A percentile compares a stretch with the other conserved stretches of the same genome.
These are phyloP conservation scores for Rhynchosporium graminicola DNA, from an alignment of 2,329 filamentous ascomycete species.

Conservation along the genomic window DNA sequence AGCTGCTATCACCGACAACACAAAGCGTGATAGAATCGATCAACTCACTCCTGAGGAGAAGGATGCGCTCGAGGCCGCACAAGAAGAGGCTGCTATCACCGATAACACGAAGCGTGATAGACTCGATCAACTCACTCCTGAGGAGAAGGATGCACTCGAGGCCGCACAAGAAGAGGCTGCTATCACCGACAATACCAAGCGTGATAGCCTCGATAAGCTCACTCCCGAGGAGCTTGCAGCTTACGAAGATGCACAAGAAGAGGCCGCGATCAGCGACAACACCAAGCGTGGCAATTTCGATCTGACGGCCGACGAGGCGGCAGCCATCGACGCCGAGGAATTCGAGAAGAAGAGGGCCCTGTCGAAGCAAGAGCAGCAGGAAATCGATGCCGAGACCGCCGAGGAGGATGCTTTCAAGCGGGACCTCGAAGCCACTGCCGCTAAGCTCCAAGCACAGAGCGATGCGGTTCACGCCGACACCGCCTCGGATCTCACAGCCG, in stretches of 20 bases:
- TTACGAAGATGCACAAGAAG: too few relatives aligned
- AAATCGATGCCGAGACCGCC: conserved; percentile 8
- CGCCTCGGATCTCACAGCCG: neutral
- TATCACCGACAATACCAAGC: too few relatives aligned
- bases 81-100: too few relatives aligned
- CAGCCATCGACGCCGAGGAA: conserved; percentile 1
- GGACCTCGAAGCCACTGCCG: neutral
- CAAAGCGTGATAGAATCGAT: neutral
- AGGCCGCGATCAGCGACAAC: too few relatives aligned
- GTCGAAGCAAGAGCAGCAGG: neutral
- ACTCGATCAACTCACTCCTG: neutral
- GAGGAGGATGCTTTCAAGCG: conserved; percentile 11
- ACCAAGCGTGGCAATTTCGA: neutral
- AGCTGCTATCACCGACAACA: too few relatives aligned
- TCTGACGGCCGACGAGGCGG: neutral
- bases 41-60: neutral
- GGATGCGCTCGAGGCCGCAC: neutral
- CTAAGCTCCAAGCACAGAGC: conserved; percentile 10
- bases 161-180: neutral
- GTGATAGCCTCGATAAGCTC: too few relatives aligned
- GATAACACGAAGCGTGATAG: neutral
- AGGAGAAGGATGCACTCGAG: neutral
- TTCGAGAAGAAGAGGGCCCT: neutral
- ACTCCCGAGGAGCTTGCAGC: too few relatives aligned
- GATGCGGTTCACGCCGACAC: neutral